phyloP scores from a whole-genome alignment of 108 stramenopile genomes.

The Discostella stelligeroides region DNA sequence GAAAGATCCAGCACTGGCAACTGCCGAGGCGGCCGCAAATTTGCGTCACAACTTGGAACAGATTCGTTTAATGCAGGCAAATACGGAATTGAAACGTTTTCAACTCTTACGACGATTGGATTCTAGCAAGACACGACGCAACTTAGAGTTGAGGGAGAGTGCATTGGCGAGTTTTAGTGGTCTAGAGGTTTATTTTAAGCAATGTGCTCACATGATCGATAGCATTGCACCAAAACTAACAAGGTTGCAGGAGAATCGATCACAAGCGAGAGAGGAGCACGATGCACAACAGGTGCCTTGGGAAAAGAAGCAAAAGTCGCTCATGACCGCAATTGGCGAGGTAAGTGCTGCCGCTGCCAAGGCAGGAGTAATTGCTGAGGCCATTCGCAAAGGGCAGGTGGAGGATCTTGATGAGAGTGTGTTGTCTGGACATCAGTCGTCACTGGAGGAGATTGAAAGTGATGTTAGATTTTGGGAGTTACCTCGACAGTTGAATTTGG shows the following conservation, averaged over 20 bases:
- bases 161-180: slow-evolving; percentile 76
- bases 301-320: slow-evolving; percentile 63
- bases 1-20: slow-evolving; percentile 51
- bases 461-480: slow-evolving; percentile 76
- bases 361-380: slow-evolving; percentile 57
- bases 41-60: slow-evolving; percentile 74
- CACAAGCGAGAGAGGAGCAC: slow-evolving; percentile 52
- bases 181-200: slow-evolving; percentile 70
- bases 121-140: slow-evolving; percentile 81
- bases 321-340: slow-evolving; percentile 59
- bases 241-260: slow-evolving; percentile 68
- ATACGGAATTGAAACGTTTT: slow-evolving; percentile 85
- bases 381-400: slow-evolving; percentile 67
- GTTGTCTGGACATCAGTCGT: slow-evolving; percentile 45
- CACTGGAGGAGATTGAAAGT: slow-evolving; percentile 77
- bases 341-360: slow-evolving; percentile 56
- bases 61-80: slow-evolving; percentile 78
- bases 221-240: slow-evolving; percentile 64
- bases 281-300: slow-evolving; percentile 68
- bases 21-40: slow-evolving; percentile 65
- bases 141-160: slow-evolving; percentile 88
- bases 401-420: slow-evolving; percentile 47
- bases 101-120: slow-evolving; percentile 78
- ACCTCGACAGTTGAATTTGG: slow-evolving; percentile 63
- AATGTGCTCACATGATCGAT: slow-evolving; percentile 73